Percentiles rank a stretch among this genome's conserved stretches.
Evolutionary conservation across 2,329 filamentous ascomycete species (phyloP).

Genomic region (Aspergillus sergii): DNA sequence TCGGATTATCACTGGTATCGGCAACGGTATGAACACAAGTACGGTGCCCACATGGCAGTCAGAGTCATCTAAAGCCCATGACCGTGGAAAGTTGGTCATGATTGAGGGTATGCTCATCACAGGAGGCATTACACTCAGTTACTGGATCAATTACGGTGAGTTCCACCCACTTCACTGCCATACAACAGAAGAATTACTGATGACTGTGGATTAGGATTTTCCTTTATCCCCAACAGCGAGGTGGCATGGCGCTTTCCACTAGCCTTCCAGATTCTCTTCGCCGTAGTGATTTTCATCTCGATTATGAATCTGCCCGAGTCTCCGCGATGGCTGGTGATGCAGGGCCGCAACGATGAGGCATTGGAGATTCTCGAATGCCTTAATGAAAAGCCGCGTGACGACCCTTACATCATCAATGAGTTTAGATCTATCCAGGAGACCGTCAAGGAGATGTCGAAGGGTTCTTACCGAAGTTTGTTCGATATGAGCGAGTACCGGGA

Average conservation of each 20-base stretch:
- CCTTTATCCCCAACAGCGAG: constrained; percentile 51
- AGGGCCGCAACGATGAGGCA: constrained; percentile 57
- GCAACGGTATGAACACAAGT: constrained; percentile 55
- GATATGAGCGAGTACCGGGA: constrained; percentile 60
- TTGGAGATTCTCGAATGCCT: constrained; percentile 50
- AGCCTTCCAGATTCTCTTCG: constrained; percentile 60
- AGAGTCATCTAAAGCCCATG: constrained; percentile 55
- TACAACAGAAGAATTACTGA: constrained; percentile 11
- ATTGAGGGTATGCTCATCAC: constrained; percentile 56
- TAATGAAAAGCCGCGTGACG: constrained; percentile 43
- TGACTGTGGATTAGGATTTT: constrained; percentile 33
- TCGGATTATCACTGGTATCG: constrained; percentile 57
- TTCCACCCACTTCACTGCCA: constrained; percentile 43
- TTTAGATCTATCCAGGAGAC: constrained; percentile 57
- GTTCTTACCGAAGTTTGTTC: constrained; percentile 60
- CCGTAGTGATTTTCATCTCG: constrained; percentile 52
- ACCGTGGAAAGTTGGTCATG: constrained; percentile 56
- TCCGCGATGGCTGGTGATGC: constrained; percentile 61
- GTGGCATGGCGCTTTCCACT: constrained; percentile 59
- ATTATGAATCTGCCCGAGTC: constrained; percentile 59
- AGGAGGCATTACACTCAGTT: constrained; percentile 52
- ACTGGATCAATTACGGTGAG: constrained; percentile 56
- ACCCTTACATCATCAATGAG: constrained; percentile 51
- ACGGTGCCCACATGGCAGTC: constrained; percentile 57
- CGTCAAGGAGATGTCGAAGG: constrained; percentile 52